Base-by-base conservation (phyloP, 352 stramenopile genomes). In the Phytophthora citricola region DNA sequence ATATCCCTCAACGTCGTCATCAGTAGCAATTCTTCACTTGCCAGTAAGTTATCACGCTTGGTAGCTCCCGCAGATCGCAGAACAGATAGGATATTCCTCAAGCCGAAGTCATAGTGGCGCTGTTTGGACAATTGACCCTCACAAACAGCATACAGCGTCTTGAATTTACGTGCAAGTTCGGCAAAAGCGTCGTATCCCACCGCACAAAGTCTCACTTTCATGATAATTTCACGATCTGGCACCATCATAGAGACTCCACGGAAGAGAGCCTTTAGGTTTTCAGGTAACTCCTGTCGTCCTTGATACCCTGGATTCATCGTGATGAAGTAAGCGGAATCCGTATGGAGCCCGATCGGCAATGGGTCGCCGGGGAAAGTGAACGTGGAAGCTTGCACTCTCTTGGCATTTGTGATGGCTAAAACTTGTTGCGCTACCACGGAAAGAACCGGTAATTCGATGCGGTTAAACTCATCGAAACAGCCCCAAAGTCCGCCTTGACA, bases 181-280 rank as follows among this genome's bases (percentile, higher is more conserved):
- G 97, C 93, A 75, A 98, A 98, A 4, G 73, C 57, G 54, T 91
- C 81, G 57, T 91, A 93, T 47, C 96, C 96, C 3, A 98, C 95
- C 5, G 93, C 95, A 79, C 94, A 99, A 34, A 99, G 88, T 68
- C 98, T 97, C 12, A 92, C 83, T 57, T 91, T 90, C 66, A 92
- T 98, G 63, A 98, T 99, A 58, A 98, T 98, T 67, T 98, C 94
- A 59, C 97, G 96, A 72, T 98, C 94, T 4, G 96, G 95, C 11
- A 97, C 91, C 96, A 99, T 99, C 96, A 99, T 99, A 11, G 95
- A 93, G 54, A 98, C 94, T 10, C 93, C 92, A 34, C 95, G 84
- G 73, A 98, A 98, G 12, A 99, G 79, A 7, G 90, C 87, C 41
- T 95, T 94, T 24, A 98, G 81, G 58, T 98, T 98, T 52, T 98